phyloP scores from a whole-genome alignment of 2,329 filamentous ascomycete genomes.

The Endothia cerciana region DNA sequence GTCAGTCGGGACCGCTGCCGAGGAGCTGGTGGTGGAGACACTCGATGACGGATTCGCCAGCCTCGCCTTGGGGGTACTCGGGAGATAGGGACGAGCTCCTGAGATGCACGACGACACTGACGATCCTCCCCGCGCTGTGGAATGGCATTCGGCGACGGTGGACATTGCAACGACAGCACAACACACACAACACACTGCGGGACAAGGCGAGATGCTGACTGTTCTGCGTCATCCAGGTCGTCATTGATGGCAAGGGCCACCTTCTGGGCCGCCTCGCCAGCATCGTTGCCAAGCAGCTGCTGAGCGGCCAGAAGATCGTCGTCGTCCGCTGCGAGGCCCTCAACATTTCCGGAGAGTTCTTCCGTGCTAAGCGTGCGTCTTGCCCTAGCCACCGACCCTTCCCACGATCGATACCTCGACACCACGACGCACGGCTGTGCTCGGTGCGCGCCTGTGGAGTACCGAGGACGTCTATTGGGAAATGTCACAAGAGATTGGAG shows the following conservation, averaged over 20 bases:
- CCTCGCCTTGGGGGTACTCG: neutral
- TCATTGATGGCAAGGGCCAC: slow-evolving; percentile 99
- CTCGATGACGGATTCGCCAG: neutral
- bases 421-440: neutral
- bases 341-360: slow-evolving; percentile 99
- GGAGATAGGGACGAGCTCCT: neutral
- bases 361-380: slow-evolving; percentile 98
- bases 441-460: neutral
- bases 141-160: slow-evolving; percentile 4
- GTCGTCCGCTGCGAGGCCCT: slow-evolving; percentile 98
- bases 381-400: slow-evolving; percentile 32
- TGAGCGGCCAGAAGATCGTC: slow-evolving; percentile 99
- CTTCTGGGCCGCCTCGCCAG: slow-evolving; percentile 98
- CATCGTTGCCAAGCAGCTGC: slow-evolving; percentile 98
- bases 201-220: slow-evolving; percentile 21
- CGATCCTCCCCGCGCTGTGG: neutral
- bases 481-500: neutral
- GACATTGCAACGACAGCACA: slow-evolving; percentile 3
- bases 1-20: neutral
- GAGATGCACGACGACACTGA: neutral
- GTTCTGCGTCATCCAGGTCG: slow-evolving; percentile 64
- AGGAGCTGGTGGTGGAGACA: neutral
- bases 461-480: neutral
- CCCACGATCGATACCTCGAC: neutral
- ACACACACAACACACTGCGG: slow-evolving; percentile 19